A percentile compares a stretch with the other conserved stretches of the same genome.
Evolutionary conservation across 352 stramenopile genomes (phyloP).

Genomic region (Bremia lactucae): DNA sequence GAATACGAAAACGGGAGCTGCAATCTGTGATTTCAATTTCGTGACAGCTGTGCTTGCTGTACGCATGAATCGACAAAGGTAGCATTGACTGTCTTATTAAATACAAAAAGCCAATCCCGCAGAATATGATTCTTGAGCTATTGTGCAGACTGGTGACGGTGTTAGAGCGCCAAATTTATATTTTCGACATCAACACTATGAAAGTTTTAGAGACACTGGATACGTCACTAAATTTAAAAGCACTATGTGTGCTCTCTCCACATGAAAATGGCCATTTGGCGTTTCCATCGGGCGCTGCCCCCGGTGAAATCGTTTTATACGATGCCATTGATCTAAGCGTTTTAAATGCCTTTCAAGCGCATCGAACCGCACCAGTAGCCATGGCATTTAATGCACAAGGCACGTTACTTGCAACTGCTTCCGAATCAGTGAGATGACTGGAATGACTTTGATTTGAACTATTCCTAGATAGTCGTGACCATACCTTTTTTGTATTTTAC

Average conservation of each 20-base stretch:
- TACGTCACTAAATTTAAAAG: slow-evolving; percentile 80
- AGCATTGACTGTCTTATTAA: not conserved
- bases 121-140: too few relatives aligned
- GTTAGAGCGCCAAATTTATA: slow-evolving; percentile 86
- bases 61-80: slow-evolving; percentile 86
- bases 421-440: slow-evolving; percentile 58
- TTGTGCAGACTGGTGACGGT: slow-evolving; percentile 60
- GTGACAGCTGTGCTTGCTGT: slow-evolving; percentile 83
- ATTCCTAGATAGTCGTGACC: too few relatives aligned
- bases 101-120: too few relatives aligned
- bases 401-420: slow-evolving; percentile 83
- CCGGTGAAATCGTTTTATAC: slow-evolving; percentile 86
- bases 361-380: slow-evolving; percentile 76
- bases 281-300: slow-evolving; percentile 71
- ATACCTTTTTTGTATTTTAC: too few relatives aligned
- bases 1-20: slow-evolving; percentile 86
- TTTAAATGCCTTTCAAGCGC: slow-evolving; percentile 85
- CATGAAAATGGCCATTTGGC: slow-evolving; percentile 79
- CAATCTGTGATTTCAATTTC: slow-evolving; percentile 90
- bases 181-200: slow-evolving; percentile 92
- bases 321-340: slow-evolving; percentile 88
- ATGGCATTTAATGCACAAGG: slow-evolving; percentile 84
- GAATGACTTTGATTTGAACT: too few relatives aligned
- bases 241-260: slow-evolving; percentile 76
- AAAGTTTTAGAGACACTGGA: slow-evolving; percentile 88